A percentile compares a stretch with the other conserved stretches of the same genome.
Conservation (phyloP, 495 filamentous ascomycete genomes). For the Penicillium ochrochloron region DNA sequence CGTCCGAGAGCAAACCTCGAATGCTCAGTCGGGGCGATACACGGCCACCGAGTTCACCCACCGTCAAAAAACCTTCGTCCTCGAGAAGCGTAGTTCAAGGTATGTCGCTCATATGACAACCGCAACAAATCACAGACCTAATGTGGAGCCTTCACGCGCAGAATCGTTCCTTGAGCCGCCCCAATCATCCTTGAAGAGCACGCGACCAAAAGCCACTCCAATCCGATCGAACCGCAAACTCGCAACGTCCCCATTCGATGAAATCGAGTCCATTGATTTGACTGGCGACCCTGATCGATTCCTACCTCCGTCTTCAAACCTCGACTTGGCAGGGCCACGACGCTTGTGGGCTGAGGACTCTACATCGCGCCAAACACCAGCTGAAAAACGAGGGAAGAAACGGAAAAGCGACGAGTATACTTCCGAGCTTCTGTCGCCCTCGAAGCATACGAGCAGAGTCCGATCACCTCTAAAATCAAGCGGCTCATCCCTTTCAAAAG, state of each 20-base stretch:
- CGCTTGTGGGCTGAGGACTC: constrained; percentile 65
- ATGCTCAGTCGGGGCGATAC: constrained; percentile 44
- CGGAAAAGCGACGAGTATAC: constrained; percentile 74
- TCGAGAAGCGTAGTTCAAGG: constrained; percentile 30
- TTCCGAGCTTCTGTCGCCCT: constrained; percentile 47
- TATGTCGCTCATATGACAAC: constrained; percentile 13
- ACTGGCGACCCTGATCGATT: constrained; percentile 60
- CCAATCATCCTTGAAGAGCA: constrained; percentile 27
- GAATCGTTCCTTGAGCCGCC: constrained; percentile 23
- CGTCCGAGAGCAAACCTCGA: constrained; percentile 55
- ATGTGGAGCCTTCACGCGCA: not conserved
- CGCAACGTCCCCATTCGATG: constrained; percentile 30
- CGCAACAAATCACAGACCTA: not conserved
- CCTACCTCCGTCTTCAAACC: constrained; percentile 44
- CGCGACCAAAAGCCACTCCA: constrained; percentile 28
- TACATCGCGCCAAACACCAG: constrained; percentile 47
- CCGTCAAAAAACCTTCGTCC: constrained; percentile 34
- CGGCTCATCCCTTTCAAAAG: constrained; percentile 6
- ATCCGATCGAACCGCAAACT: constrained; percentile 27
- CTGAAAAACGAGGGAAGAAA: constrained; percentile 64
- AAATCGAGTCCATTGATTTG: constrained; percentile 71
- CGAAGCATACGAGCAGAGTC: constrained; percentile 32
- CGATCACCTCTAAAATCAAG: constrained; percentile 26
- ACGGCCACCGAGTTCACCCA: constrained; percentile 23
- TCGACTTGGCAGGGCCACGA: constrained; percentile 57